Base-by-base conservation (phyloP, 352 stramenopile genomes). In the Pythium periplocum region DNA sequence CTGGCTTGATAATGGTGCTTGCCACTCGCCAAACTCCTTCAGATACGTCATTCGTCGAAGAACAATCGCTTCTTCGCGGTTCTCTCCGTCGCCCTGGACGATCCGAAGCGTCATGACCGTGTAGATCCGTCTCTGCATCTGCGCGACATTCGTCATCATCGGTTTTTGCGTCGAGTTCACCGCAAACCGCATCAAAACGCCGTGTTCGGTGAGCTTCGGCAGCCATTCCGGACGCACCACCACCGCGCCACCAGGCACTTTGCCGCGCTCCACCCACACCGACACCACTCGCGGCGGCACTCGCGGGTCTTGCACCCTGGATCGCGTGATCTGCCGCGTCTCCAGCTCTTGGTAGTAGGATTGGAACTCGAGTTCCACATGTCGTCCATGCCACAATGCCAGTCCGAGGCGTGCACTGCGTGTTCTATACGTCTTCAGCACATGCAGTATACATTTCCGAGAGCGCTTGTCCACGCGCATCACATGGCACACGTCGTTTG, bases 131-230 rank as follows among this genome's bases (percentile, higher is more conserved):
- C 73, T 62, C 17, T 75, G 64, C 10, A 38, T 62, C 55, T 80
- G 74, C 36, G 74, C 69, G 44, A 83, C 78, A 47, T 72, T 83
- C 40, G 64, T 78, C 43, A 88, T 71, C 75, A 88, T 86, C 30
- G 78, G 78, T 6, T 59, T 64, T 41, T 71, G 43, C 30, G 48
- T 64, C 12, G 42, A 1, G 0, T 51, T 17, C 4, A 53, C 51
- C 10, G 43, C 37, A 35, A 66, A 66, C 36, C 37, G 51, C 37
- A 66, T 8, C 1, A 40, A 10, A 4, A 66, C 36, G 48, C 58
- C 58, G n/a, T 43, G 51, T 57, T 66, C 58, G 41, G 12, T 53
- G 7, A 38, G 52, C 34, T 56, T 59, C 47, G 61, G 57, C 40
- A 69, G 44, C 10, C 5, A 3, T 36, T 55, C 42, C 1, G 54